These are phyloP conservation scores for Phytophthora cactorum DNA, from an alignment of 352 stramenopile genomes.

Conservation along the genomic window DNA sequence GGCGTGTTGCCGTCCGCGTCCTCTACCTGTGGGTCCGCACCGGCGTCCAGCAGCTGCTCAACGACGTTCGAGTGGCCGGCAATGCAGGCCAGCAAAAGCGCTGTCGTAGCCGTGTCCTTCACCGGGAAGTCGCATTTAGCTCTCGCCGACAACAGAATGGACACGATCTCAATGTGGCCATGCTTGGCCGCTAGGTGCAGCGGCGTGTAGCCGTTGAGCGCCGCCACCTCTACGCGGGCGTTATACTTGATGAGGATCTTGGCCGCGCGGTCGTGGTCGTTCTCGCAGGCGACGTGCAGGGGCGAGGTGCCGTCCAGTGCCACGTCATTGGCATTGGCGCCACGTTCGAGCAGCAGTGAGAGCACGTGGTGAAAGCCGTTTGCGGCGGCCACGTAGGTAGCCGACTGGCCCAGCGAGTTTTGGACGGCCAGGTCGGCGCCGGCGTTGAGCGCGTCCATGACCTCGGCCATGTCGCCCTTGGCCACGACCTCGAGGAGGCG, in stretches of 20 bases:
- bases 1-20: slow-evolving; percentile 83
- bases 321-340: slow-evolving; percentile 61
- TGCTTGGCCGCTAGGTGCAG: slow-evolving; percentile 74
- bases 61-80: slow-evolving; percentile 64
- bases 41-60: slow-evolving; percentile 72
- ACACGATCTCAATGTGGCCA: slow-evolving; percentile 50
- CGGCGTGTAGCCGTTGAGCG: slow-evolving; percentile 57
- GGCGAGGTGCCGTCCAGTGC: slow-evolving; percentile 61
- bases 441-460: slow-evolving; percentile 67
- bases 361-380: slow-evolving; percentile 68
- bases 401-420: slow-evolving; percentile 58
- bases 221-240: slow-evolving; percentile 47
- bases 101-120: slow-evolving; percentile 53
- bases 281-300: slow-evolving; percentile 66
- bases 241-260: slow-evolving; percentile 69
- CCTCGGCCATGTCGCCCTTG: slow-evolving; percentile 56
- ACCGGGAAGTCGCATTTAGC: slow-evolving; percentile 61
- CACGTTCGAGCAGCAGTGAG: slow-evolving; percentile 70
- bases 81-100: slow-evolving; percentile 75
- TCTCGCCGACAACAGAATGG: slow-evolving; percentile 46
- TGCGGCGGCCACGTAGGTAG: slow-evolving; percentile 63
- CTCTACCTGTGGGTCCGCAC: slow-evolving; percentile 78
- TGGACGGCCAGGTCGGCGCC: slow-evolving; percentile 62
- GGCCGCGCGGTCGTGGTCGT: slow-evolving; percentile 60
- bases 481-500: slow-evolving; percentile 69